These are phyloP conservation scores for Claviceps arundinis DNA, from an alignment of 2,329 filamentous ascomycete species.

Conservation along the genomic window DNA sequence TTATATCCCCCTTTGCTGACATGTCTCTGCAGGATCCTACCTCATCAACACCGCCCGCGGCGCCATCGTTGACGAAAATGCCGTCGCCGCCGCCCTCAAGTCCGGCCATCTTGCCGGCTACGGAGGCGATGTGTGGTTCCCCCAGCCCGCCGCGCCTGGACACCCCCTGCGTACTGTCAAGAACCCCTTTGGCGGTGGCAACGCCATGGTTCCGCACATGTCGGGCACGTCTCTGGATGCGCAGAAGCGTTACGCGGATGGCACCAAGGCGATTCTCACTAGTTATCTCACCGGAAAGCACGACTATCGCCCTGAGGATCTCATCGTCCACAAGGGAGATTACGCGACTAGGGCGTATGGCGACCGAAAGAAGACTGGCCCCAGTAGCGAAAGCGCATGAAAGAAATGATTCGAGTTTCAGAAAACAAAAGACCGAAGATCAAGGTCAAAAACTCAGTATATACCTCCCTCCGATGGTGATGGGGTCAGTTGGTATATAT, in stretches of 20 bases:
- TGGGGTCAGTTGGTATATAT: too few relatives aligned
- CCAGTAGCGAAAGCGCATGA: constrained; percentile 20
- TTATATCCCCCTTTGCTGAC: too few relatives aligned
- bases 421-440: neutral
- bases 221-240: constrained; percentile 97
- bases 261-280: constrained; percentile 78
- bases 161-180: constrained; percentile 86
- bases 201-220: constrained; percentile 99
- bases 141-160: constrained; percentile 87
- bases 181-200: constrained; percentile 92
- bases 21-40: constrained; percentile 56
- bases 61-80: constrained; percentile 98
- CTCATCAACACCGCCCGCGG: constrained; percentile 97
- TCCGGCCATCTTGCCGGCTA: constrained; percentile 82
- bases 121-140: constrained; percentile 90
- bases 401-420: neutral
- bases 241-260: constrained; percentile 80
- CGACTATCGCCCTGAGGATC: constrained; percentile 81
- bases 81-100: constrained; percentile 88
- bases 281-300: constrained; percentile 79
- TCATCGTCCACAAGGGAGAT: constrained; percentile 81
- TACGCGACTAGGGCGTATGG: constrained; percentile 94
- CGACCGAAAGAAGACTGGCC: constrained; percentile 36
- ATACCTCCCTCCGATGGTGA: too few relatives aligned
- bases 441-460: too few relatives aligned